Conservation (phyloP, 192 early-diverging fungal genomes). For the Pilobolus umbonatus region DNA sequence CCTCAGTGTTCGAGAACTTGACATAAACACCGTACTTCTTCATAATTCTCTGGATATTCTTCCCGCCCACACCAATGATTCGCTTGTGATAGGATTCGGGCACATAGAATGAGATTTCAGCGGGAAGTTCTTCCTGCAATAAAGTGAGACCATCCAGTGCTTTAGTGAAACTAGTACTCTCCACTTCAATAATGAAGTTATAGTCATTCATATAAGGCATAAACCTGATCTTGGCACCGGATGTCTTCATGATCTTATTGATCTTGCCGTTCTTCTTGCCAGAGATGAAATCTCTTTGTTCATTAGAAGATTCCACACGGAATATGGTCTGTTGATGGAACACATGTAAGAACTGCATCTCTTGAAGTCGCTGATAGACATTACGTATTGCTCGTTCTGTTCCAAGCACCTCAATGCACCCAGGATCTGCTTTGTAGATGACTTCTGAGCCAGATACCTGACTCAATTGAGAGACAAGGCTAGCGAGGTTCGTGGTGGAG, state of each 20-base stretch:
- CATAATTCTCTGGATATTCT: constrained; percentile 89
- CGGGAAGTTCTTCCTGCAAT: constrained; percentile 78
- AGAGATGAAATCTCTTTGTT: constrained; percentile 82
- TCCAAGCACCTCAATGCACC: constrained; percentile 68
- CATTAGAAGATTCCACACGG: constrained; percentile 67
- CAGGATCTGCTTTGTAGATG: constrained; percentile 36
- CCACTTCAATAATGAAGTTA: constrained; percentile 80
- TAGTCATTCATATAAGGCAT: constrained; percentile 57
- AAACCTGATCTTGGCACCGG: constrained; percentile 66
- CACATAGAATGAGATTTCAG: constrained; percentile 79
- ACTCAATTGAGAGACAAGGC: constrained; percentile 43
- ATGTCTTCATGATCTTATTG: constrained; percentile 76
- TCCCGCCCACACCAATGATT: constrained; percentile 84
- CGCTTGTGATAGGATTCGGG: constrained; percentile 81
- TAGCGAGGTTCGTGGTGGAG: constrained; percentile 33
- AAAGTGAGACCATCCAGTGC: constrained; percentile 65
- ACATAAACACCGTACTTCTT: constrained; percentile 86
- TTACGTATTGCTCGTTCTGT: constrained; percentile 53
- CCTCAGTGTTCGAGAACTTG: constrained; percentile 81
- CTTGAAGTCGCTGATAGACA: constrained; percentile 54
- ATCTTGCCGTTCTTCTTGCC: constrained; percentile 89
- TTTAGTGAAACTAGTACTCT: constrained; percentile 44
- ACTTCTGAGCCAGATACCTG: constrained; percentile 61
- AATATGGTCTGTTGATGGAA: constrained; percentile 56
- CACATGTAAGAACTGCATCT: constrained; percentile 44